Conservation (phyloP, 192 early-diverging fungal species). For the Rhizophagus prolifer region DNA sequence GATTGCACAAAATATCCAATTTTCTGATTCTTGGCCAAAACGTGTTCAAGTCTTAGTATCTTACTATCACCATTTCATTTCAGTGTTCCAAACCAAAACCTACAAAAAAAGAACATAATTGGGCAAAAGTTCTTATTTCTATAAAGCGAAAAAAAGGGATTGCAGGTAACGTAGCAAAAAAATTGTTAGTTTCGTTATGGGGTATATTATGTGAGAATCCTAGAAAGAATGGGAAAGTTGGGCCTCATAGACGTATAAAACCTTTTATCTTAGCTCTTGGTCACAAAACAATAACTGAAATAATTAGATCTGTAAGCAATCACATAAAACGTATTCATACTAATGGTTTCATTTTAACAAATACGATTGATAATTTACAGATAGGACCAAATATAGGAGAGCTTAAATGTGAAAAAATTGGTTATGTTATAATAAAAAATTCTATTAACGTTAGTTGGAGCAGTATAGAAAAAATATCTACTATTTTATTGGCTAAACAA, state of each 20-base stretch:
- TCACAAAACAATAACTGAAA: neutral
- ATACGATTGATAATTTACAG: neutral
- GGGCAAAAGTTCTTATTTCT: no score
- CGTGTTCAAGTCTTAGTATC: no score
- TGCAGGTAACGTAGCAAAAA: no score
- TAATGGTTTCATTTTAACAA: constrained; percentile 19
- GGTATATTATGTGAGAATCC: neutral
- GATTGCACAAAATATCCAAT: no score
- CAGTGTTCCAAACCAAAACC: no score
- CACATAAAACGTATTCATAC: constrained; percentile 15
- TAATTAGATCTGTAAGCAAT: neutral
- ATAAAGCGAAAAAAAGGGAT: no score
- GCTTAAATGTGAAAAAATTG: neutral
- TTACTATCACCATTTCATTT: no score
- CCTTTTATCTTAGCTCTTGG: neutral
- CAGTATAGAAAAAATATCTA: no score
- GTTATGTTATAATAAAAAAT: neutral
- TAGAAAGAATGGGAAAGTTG: neutral
- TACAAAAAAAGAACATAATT: no score
- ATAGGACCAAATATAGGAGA: neutral
- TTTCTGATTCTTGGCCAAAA: no score
- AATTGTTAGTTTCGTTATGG: constrained; percentile 11
- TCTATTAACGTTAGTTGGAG: no score
- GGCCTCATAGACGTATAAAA: neutral
- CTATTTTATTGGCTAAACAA: no score